phyloP scores from a whole-genome alignment of 2,329 filamentous ascomycete genomes.

The Pseudogymnoascus sp. region DNA sequence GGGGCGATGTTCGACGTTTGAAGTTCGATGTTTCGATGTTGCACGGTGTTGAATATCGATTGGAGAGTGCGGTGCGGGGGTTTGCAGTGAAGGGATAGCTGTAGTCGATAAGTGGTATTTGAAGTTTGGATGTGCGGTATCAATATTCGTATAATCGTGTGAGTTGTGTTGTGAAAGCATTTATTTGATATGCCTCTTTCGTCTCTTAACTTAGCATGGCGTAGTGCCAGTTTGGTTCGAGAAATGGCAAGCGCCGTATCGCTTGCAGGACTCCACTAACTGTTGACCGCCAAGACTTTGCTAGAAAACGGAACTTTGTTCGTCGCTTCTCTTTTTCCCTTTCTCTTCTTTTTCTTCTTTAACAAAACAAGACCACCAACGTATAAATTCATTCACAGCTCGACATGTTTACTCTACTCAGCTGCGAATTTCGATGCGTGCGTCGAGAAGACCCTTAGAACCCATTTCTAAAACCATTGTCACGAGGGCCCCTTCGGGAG shows the following conservation, averaged over 20 bases:
- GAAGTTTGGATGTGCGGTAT: constrained; percentile 2
- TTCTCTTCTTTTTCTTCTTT: constrained; percentile 32
- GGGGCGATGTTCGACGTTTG: not conserved
- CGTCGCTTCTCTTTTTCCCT: constrained; percentile 21
- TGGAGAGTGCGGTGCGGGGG: not conserved
- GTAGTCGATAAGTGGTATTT: not conserved
- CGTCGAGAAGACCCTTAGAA: constrained; percentile 53
- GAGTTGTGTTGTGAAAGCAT: constrained; percentile 9
- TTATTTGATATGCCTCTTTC: constrained; percentile 12
- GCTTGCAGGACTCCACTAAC: constrained; percentile 9
- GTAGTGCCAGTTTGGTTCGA: constrained; percentile 8
- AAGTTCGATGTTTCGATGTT: not conserved
- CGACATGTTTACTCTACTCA: constrained; percentile 42
- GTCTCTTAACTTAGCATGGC: constrained; percentile 10
- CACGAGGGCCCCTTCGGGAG: constrained; percentile 53
- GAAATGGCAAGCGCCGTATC: constrained; percentile 12
- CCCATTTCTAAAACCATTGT: constrained; percentile 76
- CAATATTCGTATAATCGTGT: constrained; percentile 10
- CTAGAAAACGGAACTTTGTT: constrained; percentile 8
- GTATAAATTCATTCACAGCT: constrained; percentile 64
- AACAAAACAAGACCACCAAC: constrained; percentile 53
- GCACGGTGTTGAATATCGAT: not conserved
- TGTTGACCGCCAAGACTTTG: not conserved
- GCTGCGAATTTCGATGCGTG: constrained; percentile 61
- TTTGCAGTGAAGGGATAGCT: not conserved